Conservation (phyloP, 148 eudicot species). For the Dysphania ambrosioides region DNA sequence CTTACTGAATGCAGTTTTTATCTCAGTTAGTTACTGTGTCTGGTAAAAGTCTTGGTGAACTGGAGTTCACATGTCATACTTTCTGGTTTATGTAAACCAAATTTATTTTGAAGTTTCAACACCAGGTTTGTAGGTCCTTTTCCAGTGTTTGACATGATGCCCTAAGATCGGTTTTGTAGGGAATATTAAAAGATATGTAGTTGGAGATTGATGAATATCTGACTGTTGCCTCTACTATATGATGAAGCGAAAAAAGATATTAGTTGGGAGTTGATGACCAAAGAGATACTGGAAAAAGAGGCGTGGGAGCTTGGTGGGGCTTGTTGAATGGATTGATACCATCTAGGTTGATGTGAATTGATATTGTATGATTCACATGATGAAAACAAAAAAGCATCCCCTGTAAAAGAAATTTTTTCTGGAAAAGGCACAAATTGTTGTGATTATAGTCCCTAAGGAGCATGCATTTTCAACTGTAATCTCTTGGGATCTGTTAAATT, state of each 20-base stretch:
- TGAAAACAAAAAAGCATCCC: slow-evolving; percentile 18
- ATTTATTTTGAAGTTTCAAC: background rate
- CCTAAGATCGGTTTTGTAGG: background rate
- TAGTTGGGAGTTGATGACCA: background rate
- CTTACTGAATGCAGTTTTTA: background rate
- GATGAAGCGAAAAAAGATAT: background rate
- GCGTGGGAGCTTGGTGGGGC: slow-evolving; percentile 30
- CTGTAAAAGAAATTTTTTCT: slow-evolving; percentile 17
- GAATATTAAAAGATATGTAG: background rate
- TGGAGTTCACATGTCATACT: background rate
- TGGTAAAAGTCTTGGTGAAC: background rate
- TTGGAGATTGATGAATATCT: background rate
- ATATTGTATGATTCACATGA: slow-evolving; percentile 21
- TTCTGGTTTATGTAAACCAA: background rate
- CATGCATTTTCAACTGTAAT: slow-evolving; percentile 26
- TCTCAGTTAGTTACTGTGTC: background rate
- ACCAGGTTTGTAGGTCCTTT: background rate
- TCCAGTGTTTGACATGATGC: background rate
- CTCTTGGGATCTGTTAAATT: slow-evolving; percentile 26
- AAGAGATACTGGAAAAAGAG: slow-evolving; percentile 8
- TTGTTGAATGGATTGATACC: slow-evolving; percentile 8
- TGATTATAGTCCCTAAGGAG: slow-evolving; percentile 7
- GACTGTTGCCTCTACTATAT: background rate
- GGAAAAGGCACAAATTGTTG: slow-evolving; percentile 16
- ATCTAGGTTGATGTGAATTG: slow-evolving; percentile 18